Conservation (phyloP, 805 yeast species). For the Myxozyma neotropica region DNA sequence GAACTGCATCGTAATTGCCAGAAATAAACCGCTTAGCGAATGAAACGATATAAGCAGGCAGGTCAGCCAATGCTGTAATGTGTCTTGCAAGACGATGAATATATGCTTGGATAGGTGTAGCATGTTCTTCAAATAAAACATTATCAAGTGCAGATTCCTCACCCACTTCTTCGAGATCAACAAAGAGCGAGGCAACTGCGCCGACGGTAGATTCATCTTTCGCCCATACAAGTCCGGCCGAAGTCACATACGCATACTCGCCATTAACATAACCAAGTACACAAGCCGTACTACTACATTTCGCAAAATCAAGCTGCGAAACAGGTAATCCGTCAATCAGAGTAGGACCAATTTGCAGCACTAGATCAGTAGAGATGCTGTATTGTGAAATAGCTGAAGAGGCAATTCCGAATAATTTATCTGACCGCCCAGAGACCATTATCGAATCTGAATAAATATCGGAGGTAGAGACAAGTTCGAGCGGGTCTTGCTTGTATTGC, state of each 20-base stretch:
- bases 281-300: constrained; percentile 17
- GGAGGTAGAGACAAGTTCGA: background rate
- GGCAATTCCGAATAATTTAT: background rate
- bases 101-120: constrained; percentile 38
- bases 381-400: background rate
- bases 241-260: constrained; percentile 9
- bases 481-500: background rate
- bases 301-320: constrained; percentile 7
- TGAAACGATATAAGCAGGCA: constrained; percentile 20
- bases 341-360: background rate
- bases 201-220: constrained; percentile 41
- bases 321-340: constrained; percentile 1
- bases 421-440: background rate
- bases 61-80: constrained; percentile 29
- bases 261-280: constrained; percentile 13
- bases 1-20: constrained; percentile 27
- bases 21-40: constrained; percentile 19
- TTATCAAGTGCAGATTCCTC: constrained; percentile 38
- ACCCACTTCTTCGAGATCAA: constrained; percentile 37
- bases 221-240: constrained; percentile 32
- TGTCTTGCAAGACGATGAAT: constrained; percentile 39
- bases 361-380: background rate
- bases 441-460: background rate
- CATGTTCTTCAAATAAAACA: constrained; percentile 38
- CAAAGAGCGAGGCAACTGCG: constrained; percentile 35